Percentiles rank a stretch among this genome's conserved stretches.
Evolutionary conservation across 176 grass and related monocot species (phyloP).

Genomic region (Triticum urartu): DNA sequence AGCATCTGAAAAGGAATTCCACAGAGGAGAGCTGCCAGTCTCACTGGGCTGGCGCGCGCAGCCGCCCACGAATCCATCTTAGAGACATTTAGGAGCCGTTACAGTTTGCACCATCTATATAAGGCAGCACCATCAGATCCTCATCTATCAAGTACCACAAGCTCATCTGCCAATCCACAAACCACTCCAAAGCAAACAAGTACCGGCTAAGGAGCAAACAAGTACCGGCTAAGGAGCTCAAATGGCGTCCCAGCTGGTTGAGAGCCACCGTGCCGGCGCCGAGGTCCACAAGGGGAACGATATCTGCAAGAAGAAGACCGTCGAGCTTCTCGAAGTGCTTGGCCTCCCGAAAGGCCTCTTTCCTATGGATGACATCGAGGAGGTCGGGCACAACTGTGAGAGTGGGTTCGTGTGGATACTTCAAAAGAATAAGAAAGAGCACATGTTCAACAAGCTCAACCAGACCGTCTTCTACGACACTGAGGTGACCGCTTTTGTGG

Average conservation of each 20-base stretch:
- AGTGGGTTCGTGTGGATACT: constrained; percentile 9
- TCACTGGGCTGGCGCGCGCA: background rate
- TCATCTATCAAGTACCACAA: background rate
- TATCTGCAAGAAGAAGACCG: background rate
- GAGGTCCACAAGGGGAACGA: background rate
- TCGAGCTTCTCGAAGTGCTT: background rate
- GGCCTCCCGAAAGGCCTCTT: constrained; percentile 24
- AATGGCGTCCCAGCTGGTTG: constrained; percentile 5
- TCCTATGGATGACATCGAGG: background rate
- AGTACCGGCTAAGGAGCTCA: too few relatives aligned
- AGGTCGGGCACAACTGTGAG: constrained; percentile 9
- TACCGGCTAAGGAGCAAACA: too few relatives aligned
- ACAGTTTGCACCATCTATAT: background rate
- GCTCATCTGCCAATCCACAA: background rate
- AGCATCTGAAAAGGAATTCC: background rate
- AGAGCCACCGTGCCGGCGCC: background rate
- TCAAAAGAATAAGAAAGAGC: constrained; percentile 2
- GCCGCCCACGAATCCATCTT: too few relatives aligned
- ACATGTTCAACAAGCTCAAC: constrained; percentile 35
- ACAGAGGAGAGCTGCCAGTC: background rate
- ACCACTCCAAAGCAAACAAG: background rate
- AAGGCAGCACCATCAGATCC: background rate
- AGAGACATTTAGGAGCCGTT: background rate
- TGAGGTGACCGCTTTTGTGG: background rate
- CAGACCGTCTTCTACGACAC: background rate